Conservation (phyloP, 2,329 filamentous ascomycete genomes). For the Ophiocordyceps camponoti-leonardi region DNA sequence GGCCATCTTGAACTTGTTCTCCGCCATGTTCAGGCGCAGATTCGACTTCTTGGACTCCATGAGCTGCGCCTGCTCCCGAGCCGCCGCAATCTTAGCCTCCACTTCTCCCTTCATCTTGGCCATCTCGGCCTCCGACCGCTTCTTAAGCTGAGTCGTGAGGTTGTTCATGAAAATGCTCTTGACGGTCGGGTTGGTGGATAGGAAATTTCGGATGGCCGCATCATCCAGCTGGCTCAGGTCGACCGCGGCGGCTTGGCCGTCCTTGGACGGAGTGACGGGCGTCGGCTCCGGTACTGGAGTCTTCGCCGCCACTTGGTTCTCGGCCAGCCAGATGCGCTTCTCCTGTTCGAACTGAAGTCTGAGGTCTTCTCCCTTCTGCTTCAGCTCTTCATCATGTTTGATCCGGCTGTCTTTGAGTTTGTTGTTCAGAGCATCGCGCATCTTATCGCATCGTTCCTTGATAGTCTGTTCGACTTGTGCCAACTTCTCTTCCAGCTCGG, state of each 20-base stretch:
- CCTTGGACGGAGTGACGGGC: slow-evolving; percentile 22
- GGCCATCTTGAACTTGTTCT: slow-evolving; percentile 47
- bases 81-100: slow-evolving; percentile 34
- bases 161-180: slow-evolving; percentile 42
- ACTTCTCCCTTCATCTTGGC: slow-evolving; percentile 39
- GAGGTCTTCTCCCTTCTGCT: slow-evolving; percentile 32
- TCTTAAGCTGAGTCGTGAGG: slow-evolving; percentile 47
- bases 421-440: slow-evolving; percentile 50
- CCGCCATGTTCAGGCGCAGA: slow-evolving; percentile 61
- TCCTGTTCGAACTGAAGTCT: slow-evolving; percentile 45
- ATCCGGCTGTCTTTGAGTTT: slow-evolving; percentile 51
- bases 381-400: slow-evolving; percentile 32
- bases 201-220: slow-evolving; percentile 36
- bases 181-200: slow-evolving; percentile 37
- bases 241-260: slow-evolving; percentile 11
- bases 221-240: slow-evolving; percentile 35
- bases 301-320: slow-evolving; percentile 17
- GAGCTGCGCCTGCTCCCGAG: slow-evolving; percentile 46
- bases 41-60: slow-evolving; percentile 60
- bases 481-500: slow-evolving; percentile 46
- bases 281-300: slow-evolving; percentile 8
- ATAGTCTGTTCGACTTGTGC: slow-evolving; percentile 42
- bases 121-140: slow-evolving; percentile 50
- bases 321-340: slow-evolving; percentile 42
- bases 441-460: slow-evolving; percentile 48